Conservation (phyloP, 192 early-diverging fungal genomes). For the Gigaspora rosea region DNA sequence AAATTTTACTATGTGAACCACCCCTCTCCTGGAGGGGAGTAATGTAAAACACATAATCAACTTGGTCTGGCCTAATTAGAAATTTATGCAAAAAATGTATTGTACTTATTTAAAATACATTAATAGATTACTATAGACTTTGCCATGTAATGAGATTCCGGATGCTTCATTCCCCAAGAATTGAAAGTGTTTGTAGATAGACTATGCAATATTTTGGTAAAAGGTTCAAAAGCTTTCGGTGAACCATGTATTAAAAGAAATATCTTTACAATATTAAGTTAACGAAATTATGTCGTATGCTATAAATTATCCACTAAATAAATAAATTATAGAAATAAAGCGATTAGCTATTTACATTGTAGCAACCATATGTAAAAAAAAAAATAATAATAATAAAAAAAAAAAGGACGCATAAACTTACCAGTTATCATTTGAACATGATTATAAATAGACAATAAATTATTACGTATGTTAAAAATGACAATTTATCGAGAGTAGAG, state of each 20-base stretch:
- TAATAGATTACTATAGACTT: background rate
- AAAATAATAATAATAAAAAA: too few relatives aligned
- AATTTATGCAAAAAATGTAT: background rate
- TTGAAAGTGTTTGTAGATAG: constrained; percentile 19
- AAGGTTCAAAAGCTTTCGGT: background rate
- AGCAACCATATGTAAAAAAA: background rate
- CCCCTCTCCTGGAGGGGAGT: too few relatives aligned
- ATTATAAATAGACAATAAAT: background rate
- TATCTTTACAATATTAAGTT: background rate
- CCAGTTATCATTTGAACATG: background rate
- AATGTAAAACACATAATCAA: too few relatives aligned
- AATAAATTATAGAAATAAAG: background rate
- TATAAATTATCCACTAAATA: background rate
- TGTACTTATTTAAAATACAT: background rate
- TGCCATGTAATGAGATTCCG: constrained; percentile 4
- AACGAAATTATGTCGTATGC: background rate
- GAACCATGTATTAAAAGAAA: background rate
- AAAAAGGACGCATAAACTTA: background rate
- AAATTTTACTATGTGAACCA: too few relatives aligned
- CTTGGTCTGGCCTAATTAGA: too few relatives aligned
- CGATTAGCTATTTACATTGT: background rate
- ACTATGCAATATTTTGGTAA: background rate
- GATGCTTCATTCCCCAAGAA: constrained; percentile 11
- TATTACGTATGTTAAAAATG: background rate
- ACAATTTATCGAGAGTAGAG: background rate